phyloP scores from a whole-genome alignment of 148 eudicot genomes.

The Diospyros lotus region DNA sequence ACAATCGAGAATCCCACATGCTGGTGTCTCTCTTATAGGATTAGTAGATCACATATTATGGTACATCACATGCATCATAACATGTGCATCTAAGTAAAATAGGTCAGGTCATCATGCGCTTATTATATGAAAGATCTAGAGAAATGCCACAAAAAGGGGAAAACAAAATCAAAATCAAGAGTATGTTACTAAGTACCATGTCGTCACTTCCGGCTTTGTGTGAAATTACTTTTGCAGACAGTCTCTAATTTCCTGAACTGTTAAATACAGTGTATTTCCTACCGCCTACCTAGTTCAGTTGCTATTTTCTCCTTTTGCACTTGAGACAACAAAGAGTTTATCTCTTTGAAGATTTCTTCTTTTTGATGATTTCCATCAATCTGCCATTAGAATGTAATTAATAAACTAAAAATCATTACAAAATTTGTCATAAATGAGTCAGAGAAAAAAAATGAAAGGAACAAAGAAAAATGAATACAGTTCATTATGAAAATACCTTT shows the following conservation, averaged over 20 bases:
- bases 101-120: background rate
- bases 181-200: background rate
- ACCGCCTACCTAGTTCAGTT: slow-evolving; percentile 34
- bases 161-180: background rate
- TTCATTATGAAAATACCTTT: slow-evolving; percentile 46
- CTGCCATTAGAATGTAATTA: slow-evolving; percentile 30
- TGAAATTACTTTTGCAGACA: background rate
- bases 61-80: background rate
- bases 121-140: background rate
- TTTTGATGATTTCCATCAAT: slow-evolving; percentile 86
- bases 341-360: slow-evolving; percentile 63
- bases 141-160: slow-evolving; percentile 7
- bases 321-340: slow-evolving; percentile 44
- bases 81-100: background rate
- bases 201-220: background rate
- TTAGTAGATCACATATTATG: background rate
- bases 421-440: background rate
- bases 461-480: background rate
- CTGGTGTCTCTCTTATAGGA: background rate
- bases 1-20: background rate
- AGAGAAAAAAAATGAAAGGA: background rate
- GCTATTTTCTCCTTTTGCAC: slow-evolving; percentile 48
- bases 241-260: background rate
- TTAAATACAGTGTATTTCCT: background rate
- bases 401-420: slow-evolving; percentile 17